A percentile compares a stretch with the other conserved stretches of the same genome.
phyloP scores from a whole-genome alignment of 495 filamentous ascomycete species.

The Talaromyces adpressus region DNA sequence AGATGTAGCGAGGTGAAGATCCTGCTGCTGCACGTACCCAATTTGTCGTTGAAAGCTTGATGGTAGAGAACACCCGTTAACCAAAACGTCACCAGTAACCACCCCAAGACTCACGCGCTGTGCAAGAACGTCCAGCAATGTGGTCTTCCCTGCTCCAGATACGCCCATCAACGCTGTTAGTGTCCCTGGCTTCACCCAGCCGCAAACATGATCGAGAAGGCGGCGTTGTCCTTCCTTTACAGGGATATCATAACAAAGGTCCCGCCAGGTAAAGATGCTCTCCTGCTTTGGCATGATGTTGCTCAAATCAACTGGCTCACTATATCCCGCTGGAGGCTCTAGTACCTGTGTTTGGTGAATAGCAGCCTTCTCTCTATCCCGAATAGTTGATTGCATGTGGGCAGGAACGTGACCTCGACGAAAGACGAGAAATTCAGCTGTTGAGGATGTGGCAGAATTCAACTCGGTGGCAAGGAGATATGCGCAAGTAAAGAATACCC shows the following conservation, averaged over 20 bases:
- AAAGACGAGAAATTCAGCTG: too few species aligned
- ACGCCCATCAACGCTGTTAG: constrained; percentile 81
- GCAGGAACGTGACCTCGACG: too few species aligned
- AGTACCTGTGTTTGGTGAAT: too few species aligned
- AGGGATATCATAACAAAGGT: constrained; percentile 58
- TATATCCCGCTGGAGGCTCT: too few species aligned
- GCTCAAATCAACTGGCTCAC: too few species aligned
- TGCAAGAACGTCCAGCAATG: constrained; percentile 71
- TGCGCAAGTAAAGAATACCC: too few species aligned
- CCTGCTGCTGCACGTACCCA: constrained; percentile 75
- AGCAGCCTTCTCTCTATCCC: too few species aligned
- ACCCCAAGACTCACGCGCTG: constrained; percentile 73
- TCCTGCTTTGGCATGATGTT: not conserved
- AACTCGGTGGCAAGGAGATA: too few species aligned
- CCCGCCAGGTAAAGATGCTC: constrained; percentile 35
- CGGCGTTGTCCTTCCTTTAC: constrained; percentile 59
- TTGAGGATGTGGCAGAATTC: too few species aligned
- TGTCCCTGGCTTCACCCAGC: constrained; percentile 72
- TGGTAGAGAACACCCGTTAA: constrained; percentile 61
- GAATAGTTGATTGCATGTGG: too few species aligned
- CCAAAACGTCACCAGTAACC: constrained; percentile 65
- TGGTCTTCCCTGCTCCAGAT: constrained; percentile 84
- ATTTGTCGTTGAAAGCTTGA: constrained; percentile 74
- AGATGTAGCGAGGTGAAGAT: constrained; percentile 69
- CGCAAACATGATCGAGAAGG: constrained; percentile 64